A percentile compares a stretch with the other conserved stretches of the same genome.
phyloP scores from a whole-genome alignment of 2,329 filamentous ascomycete genomes.

The Huntiella bhutanensis region DNA sequence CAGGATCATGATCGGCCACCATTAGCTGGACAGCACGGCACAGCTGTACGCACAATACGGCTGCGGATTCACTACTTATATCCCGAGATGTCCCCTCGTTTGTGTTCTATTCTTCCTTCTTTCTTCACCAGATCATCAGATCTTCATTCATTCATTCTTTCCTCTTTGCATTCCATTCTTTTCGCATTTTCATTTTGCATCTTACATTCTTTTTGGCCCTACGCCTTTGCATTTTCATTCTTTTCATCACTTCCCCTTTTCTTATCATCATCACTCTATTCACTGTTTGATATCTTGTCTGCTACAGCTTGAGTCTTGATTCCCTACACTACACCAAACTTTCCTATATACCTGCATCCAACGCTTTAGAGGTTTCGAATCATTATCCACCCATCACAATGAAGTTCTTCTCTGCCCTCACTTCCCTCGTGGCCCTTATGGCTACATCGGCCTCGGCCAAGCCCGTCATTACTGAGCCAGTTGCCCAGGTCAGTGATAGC shows the following conservation, averaged over 20 bases:
- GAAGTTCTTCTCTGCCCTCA: conserved; percentile 1
- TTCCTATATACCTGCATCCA: background rate
- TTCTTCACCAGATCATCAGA: conserved; percentile 2
- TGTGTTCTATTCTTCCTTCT: background rate
- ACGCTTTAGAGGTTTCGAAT: background rate
- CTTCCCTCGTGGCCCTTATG: conserved; percentile 2
- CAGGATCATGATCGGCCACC: too few species aligned
- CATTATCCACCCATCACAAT: background rate
- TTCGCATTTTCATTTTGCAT: background rate
- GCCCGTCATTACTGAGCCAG: background rate
- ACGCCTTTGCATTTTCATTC: background rate
- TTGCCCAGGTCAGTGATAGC: background rate
- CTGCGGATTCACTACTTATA: too few species aligned
- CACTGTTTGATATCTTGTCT: too few species aligned
- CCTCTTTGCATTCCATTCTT: background rate
- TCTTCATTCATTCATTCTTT: conserved; percentile 1
- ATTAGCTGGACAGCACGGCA: too few species aligned
- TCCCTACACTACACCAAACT: background rate
- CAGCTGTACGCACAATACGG: too few species aligned
- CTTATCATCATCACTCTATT: background rate
- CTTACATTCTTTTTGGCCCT: too few species aligned
- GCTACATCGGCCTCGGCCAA: conserved; percentile 4
- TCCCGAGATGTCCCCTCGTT: too few species aligned
- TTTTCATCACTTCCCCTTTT: background rate
- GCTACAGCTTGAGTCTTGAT: background rate